These are phyloP conservation scores for Nicotiana obtusifolia DNA, from an alignment of 257 asterid species.

Conservation along the genomic window DNA sequence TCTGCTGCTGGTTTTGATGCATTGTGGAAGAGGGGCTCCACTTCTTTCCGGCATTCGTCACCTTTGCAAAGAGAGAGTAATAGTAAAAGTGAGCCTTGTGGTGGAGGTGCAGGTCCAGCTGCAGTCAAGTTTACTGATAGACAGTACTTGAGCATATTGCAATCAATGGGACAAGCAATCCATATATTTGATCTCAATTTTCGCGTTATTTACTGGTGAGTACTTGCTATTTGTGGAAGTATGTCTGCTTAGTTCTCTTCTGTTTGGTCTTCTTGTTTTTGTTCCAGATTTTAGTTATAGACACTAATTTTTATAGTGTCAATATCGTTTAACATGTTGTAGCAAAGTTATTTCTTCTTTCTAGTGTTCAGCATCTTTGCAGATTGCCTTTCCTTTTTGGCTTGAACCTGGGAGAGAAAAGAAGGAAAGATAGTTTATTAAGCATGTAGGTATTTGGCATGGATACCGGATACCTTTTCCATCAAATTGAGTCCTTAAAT, in stretches of 20 bases:
- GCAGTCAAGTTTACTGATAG: conserved; percentile 58
- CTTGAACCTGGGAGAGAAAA: neutral
- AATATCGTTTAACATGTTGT: neutral
- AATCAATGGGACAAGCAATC: conserved; percentile 85
- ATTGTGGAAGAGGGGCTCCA: conserved; percentile 58
- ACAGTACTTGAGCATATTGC: conserved; percentile 80
- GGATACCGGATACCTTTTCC: no score
- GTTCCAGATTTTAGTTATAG: neutral
- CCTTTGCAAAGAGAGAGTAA: conserved; percentile 77
- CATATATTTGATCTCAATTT: conserved; percentile 58
- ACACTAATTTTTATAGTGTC: neutral
- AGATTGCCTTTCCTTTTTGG: neutral
- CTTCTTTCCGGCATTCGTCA: conserved; percentile 62
- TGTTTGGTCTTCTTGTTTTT: conserved; percentile 1
- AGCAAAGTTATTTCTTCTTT: neutral
- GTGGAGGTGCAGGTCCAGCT: conserved; percentile 33
- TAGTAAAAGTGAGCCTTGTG: conserved; percentile 18
- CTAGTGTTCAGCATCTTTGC: neutral
- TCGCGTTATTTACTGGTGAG: conserved; percentile 83
- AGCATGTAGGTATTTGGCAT: neutral
- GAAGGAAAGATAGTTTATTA: neutral
- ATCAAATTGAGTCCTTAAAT: no score
- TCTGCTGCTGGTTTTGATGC: conserved; percentile 29
- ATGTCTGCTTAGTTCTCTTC: neutral
- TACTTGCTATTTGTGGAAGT: conserved; percentile 18